Conservation (phyloP, 2,329 filamentous ascomycete species). For the Epichloe uncinata region DNA sequence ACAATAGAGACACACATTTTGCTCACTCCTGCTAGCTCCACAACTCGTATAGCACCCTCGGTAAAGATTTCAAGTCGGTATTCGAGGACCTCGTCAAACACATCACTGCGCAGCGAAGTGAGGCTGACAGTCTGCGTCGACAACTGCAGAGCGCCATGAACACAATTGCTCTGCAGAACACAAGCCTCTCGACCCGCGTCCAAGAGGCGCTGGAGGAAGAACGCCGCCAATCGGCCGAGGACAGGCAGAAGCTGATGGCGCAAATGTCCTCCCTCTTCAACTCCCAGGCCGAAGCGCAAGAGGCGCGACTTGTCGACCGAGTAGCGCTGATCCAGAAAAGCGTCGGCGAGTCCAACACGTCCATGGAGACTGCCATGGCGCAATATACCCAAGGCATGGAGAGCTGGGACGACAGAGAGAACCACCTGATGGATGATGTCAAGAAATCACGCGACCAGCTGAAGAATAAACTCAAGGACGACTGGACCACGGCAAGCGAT, state of each 20-base stretch:
- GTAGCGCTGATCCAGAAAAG: slow-evolving; percentile 50
- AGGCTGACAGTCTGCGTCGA: slow-evolving; percentile 58
- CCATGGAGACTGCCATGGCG: slow-evolving; percentile 51
- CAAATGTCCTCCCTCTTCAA: slow-evolving; percentile 71
- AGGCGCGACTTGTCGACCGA: slow-evolving; percentile 52
- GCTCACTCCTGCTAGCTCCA: slow-evolving; percentile 44
- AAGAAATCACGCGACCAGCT: slow-evolving; percentile 61
- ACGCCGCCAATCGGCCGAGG: slow-evolving; percentile 54
- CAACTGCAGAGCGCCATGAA: slow-evolving; percentile 60
- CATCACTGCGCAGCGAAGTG: slow-evolving; percentile 60
- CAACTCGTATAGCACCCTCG: slow-evolving; percentile 68
- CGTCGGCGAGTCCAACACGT: slow-evolving; percentile 47
- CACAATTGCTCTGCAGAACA: slow-evolving; percentile 54
- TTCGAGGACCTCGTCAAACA: slow-evolving; percentile 72
- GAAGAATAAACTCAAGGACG: slow-evolving; percentile 70
- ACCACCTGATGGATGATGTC: slow-evolving; percentile 55
- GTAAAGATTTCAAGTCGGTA: slow-evolving; percentile 71
- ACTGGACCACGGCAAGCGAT: slow-evolving; percentile 69
- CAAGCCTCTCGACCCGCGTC: slow-evolving; percentile 50
- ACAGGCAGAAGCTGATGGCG: slow-evolving; percentile 58
- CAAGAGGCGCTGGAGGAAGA: slow-evolving; percentile 64
- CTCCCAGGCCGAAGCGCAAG: slow-evolving; percentile 59
- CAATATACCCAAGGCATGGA: slow-evolving; percentile 62
- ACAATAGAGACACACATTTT: background rate
- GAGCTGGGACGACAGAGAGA: slow-evolving; percentile 57